Evolutionary conservation across 164 flowering plant species (phyloP).

Genomic region (Macadamia tetraphylla): DNA sequence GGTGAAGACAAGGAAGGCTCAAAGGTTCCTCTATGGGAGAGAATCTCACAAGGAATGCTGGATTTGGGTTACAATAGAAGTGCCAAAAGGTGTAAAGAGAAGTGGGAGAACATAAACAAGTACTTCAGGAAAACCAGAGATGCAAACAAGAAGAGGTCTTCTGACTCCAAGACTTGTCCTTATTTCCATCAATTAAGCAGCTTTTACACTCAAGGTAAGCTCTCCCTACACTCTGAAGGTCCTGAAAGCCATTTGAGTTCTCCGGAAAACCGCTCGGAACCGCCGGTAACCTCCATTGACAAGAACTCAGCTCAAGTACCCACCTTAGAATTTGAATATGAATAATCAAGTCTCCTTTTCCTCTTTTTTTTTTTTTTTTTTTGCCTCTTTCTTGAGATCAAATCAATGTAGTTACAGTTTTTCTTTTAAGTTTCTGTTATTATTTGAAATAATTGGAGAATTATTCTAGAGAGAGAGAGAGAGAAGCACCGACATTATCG

Average conservation of each 20-base stretch:
- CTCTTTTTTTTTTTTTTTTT: too few species aligned
- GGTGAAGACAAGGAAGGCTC: constrained; percentile 17
- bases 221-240: constrained; percentile 10
- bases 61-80: constrained; percentile 71
- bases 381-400: too few species aligned
- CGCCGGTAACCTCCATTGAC: constrained; percentile 22
- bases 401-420: too few species aligned
- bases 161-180: constrained; percentile 77
- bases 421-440: too few species aligned
- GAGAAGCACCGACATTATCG: too few species aligned
- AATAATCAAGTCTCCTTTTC: background rate
- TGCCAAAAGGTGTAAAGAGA: constrained; percentile 85
- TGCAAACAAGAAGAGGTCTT: constrained; percentile 64
- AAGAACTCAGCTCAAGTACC: constrained; percentile 20
- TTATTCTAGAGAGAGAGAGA: too few species aligned
- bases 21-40: constrained; percentile 74
- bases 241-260: constrained; percentile 13
- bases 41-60: constrained; percentile 65
- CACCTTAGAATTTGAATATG: constrained; percentile 32
- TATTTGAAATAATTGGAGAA: too few species aligned
- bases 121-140: constrained; percentile 80
- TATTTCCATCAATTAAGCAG: constrained; percentile 63
- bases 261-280: constrained; percentile 12
- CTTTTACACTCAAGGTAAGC: constrained; percentile 56
- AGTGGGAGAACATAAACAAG: constrained; percentile 91